Conservation (phyloP, 495 filamentous ascomycete species). For the Filosporella fistucella region DNA sequence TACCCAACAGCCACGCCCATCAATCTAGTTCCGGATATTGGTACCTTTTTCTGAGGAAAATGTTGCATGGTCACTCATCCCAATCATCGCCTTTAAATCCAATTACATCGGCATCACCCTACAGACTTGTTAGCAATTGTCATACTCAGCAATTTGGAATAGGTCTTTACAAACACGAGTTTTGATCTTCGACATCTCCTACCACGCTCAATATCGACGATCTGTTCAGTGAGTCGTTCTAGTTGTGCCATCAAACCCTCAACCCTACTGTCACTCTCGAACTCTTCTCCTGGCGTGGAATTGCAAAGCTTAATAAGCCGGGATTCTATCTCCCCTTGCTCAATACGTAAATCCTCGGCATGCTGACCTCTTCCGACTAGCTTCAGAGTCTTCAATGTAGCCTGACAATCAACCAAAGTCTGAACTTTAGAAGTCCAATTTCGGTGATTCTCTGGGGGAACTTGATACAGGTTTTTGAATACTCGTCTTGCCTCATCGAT, state of each 20-base stretch:
- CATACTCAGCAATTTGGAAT: too few species aligned
- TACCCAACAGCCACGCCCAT: too few species aligned
- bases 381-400: background rate
- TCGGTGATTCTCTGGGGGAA: background rate
- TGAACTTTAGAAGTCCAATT: background rate
- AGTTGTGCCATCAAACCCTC: background rate
- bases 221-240: conserved; percentile 2
- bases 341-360: background rate
- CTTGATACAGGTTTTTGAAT: background rate
- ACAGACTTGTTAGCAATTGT: too few species aligned
- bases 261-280: conserved; percentile 1
- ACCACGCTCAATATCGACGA: background rate
- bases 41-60: too few species aligned
- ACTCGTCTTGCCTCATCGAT: background rate
- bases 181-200: background rate
- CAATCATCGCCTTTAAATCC: too few species aligned
- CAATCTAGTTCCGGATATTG: too few species aligned
- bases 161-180: too few species aligned
- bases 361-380: background rate
- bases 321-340: background rate
- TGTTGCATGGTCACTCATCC: too few species aligned
- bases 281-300: background rate
- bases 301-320: background rate
- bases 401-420: conserved; percentile 3
- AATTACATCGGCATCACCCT: too few species aligned